A percentile compares a stretch with the other conserved stretches of the same genome.
Conservation (phyloP, 2,329 filamentous ascomycete species). For the Colletotrichum coccodes region DNA sequence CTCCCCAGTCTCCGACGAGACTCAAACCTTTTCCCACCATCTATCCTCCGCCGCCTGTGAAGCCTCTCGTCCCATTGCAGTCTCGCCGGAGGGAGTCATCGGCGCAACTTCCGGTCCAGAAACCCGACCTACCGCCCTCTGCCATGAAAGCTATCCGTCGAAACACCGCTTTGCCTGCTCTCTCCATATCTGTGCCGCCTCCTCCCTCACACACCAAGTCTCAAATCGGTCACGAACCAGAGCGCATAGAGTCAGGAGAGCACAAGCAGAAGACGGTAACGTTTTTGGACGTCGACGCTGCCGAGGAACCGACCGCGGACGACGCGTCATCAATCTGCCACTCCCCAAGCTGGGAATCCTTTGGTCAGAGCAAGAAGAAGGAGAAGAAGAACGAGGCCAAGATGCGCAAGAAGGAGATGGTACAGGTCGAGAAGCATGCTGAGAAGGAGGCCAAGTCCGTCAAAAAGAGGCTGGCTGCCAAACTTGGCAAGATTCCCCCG, state of each 20-base stretch:
- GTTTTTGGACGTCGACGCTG: slow-evolving; percentile 46
- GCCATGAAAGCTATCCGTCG: slow-evolving; percentile 29
- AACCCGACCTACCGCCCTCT: slow-evolving; percentile 13
- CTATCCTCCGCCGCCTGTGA: slow-evolving; percentile 16
- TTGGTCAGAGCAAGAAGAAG: slow-evolving; percentile 62
- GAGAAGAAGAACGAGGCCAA: slow-evolving; percentile 59
- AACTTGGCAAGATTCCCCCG: slow-evolving; percentile 50
- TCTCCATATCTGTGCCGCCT: slow-evolving; percentile 46
- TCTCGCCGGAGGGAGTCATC: slow-evolving; percentile 28
- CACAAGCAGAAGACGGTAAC: slow-evolving; percentile 51
- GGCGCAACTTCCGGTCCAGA: slow-evolving; percentile 2
- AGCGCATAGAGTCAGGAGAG: slow-evolving; percentile 36
- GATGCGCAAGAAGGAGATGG: slow-evolving; percentile 54
- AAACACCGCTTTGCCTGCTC: slow-evolving; percentile 36
- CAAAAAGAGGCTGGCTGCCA: slow-evolving; percentile 46
- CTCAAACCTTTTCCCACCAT: slow-evolving; percentile 24
- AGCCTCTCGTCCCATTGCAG: slow-evolving; percentile 27
- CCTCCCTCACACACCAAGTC: slow-evolving; percentile 17
- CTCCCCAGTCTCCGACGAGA: slow-evolving; percentile 12
- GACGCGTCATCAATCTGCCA: slow-evolving; percentile 65
- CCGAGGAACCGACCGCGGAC: slow-evolving; percentile 49
- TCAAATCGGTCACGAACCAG: slow-evolving; percentile 27
- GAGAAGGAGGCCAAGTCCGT: slow-evolving; percentile 49
- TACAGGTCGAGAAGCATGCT: slow-evolving; percentile 42
- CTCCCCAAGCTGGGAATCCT: slow-evolving; percentile 71